Percentiles rank a stretch among this genome's conserved stretches.
These are phyloP conservation scores for Penicillium flavigenum DNA, from an alignment of 495 filamentous ascomycete species.

Conservation along the genomic window DNA sequence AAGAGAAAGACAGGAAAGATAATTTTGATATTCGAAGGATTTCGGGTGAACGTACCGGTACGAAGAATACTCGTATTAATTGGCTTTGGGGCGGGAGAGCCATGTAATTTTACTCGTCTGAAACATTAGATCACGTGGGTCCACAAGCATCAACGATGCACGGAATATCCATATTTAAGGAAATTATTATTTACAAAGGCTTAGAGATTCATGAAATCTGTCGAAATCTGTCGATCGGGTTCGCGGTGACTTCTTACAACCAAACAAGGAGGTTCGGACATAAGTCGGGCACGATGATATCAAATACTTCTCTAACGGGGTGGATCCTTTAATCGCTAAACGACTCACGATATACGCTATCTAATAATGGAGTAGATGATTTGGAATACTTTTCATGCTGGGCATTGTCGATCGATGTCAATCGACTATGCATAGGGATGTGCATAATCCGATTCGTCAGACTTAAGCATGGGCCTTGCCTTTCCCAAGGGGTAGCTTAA, in stretches of 20 bases:
- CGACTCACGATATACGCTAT: neutral
- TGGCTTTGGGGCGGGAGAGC: too few relatives aligned
- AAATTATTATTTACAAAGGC: neutral
- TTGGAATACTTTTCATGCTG: neutral
- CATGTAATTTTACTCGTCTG: constrained; percentile 2
- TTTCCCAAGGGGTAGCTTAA: constrained; percentile 30
- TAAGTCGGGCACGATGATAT: neutral
- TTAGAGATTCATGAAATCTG: neutral
- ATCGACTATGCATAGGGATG: neutral
- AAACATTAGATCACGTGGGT: constrained; percentile 2
- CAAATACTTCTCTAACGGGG: neutral
- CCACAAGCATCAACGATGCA: constrained; percentile 1
- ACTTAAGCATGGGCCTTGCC: constrained; percentile 9
- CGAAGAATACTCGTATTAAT: neutral
- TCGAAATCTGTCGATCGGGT: neutral
- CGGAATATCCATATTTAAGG: too few relatives aligned
- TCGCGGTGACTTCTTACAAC: neutral
- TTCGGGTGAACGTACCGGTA: neutral
- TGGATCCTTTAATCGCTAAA: neutral
- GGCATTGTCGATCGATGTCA: neutral
- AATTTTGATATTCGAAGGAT: neutral
- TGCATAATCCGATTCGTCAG: neutral
- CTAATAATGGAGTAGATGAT: neutral
- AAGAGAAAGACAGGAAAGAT: neutral
- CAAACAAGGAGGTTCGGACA: neutral